Percentiles rank a stretch among this genome's conserved stretches.
phyloP scores from a whole-genome alignment of 345 rosid species.

The Cochlearia excelsa region DNA sequence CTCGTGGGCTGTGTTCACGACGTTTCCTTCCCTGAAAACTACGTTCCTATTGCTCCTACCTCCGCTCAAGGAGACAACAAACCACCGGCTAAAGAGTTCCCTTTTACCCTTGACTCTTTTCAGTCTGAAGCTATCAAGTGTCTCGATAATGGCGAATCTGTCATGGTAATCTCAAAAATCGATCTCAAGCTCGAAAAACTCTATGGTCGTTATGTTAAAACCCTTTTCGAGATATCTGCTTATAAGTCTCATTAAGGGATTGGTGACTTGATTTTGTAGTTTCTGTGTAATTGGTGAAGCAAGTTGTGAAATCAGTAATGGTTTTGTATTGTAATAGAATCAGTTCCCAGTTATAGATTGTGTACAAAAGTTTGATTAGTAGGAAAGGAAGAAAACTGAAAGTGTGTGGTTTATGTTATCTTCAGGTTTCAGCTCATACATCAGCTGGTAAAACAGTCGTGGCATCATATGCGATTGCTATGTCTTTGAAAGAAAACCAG shows the following conservation, averaged over 20 bases:
- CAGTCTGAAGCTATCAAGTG: conserved; percentile 94
- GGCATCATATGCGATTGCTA: conserved; percentile 90
- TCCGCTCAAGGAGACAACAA: conserved; percentile 32
- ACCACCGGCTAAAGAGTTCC: conserved; percentile 91
- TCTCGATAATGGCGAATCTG: conserved; percentile 82
- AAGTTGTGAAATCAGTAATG: no score
- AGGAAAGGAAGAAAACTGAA: neutral
- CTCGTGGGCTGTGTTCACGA: conserved; percentile 68
- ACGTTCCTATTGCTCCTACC: conserved; percentile 39
- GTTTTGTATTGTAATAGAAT: no score
- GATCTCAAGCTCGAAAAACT: conserved; percentile 6
- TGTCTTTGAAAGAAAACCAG: conserved; percentile 83
- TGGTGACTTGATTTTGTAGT: neutral
- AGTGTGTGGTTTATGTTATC: conserved; percentile 18
- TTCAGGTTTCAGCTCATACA: conserved; percentile 96
- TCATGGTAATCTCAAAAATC: conserved; percentile 50
- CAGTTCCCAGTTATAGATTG: no score
- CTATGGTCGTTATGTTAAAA: neutral
- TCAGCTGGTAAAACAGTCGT: conserved; percentile 99
- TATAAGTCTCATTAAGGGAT: neutral
- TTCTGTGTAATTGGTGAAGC: neutral
- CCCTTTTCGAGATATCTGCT: neutral
- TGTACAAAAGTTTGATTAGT: no score
- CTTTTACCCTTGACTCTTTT: conserved; percentile 89
- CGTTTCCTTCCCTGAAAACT: conserved; percentile 75